Percentiles rank a stretch among this genome's conserved stretches.
Conservation (phyloP, 1,284 basidiomycete genomes). For the Takashimella tepidaria region DNA sequence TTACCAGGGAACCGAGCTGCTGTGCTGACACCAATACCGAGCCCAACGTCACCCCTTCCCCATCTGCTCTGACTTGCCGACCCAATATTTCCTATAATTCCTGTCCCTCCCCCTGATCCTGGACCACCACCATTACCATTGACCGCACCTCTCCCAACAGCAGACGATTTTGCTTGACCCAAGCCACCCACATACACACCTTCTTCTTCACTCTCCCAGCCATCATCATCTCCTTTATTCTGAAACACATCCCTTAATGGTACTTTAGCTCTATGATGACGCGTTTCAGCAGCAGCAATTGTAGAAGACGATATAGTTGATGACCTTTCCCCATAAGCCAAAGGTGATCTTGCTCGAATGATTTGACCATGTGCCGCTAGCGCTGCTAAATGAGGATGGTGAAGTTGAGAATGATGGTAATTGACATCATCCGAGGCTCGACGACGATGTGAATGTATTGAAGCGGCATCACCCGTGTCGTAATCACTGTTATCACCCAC, state of each 20-base stretch:
- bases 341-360: slow-evolving; percentile 22
- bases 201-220: slow-evolving; percentile 49
- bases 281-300: background rate
- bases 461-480: slow-evolving; percentile 26
- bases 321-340: slow-evolving; percentile 22
- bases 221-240: slow-evolving; percentile 41
- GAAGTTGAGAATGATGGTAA: slow-evolving; percentile 15
- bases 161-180: slow-evolving; percentile 31
- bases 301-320: slow-evolving; percentile 8
- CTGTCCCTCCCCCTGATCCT: background rate
- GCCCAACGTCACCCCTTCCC: background rate
- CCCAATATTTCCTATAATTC: background rate
- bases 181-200: slow-evolving; percentile 44
- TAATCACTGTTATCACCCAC: slow-evolving; percentile 21
- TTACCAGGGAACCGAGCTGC: background rate
- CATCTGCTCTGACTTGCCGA: slow-evolving; percentile 4
- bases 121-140: background rate
- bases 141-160: background rate
- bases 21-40: slow-evolving; percentile 4
- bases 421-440: slow-evolving; percentile 13
- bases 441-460: slow-evolving; percentile 17
- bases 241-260: slow-evolving; percentile 50
- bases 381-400: slow-evolving; percentile 10
- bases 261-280: slow-evolving; percentile 18
- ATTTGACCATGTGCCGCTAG: slow-evolving; percentile 10